Evolutionary conservation across 2,329 filamentous ascomycete species (phyloP).

Genomic region (Venturia asperata): DNA sequence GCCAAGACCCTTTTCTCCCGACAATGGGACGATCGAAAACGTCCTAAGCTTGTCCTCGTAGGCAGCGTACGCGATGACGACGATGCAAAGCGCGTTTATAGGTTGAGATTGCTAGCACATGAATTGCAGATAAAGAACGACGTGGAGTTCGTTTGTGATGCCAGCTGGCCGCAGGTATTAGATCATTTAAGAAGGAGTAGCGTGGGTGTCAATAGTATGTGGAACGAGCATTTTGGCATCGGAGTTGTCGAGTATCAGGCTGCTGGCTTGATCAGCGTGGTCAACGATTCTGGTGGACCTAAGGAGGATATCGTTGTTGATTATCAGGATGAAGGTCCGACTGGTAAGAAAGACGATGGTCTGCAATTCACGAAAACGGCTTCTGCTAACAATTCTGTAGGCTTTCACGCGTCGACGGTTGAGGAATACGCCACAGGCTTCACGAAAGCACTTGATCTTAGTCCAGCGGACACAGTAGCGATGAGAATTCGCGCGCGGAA

Average conservation of each 20-base stretch:
- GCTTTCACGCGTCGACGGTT: slow-evolving; percentile 76
- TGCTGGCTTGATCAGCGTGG: slow-evolving; percentile 84
- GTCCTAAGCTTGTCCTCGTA: slow-evolving; percentile 70
- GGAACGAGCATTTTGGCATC: slow-evolving; percentile 99
- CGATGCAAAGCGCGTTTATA: slow-evolving; percentile 78
- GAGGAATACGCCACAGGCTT: slow-evolving; percentile 77
- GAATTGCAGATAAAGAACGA: slow-evolving; percentile 77
- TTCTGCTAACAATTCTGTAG: slow-evolving; percentile 34
- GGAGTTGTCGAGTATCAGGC: slow-evolving; percentile 98
- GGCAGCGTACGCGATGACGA: slow-evolving; percentile 84
- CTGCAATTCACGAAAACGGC: background rate
- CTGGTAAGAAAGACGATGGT: slow-evolving; percentile 48
- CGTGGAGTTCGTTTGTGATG: slow-evolving; percentile 85
- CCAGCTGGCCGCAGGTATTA: slow-evolving; percentile 79
- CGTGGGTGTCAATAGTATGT: slow-evolving; percentile 95
- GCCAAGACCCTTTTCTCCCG: slow-evolving; percentile 49
- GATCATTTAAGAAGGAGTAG: slow-evolving; percentile 68
- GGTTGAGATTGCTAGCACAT: slow-evolving; percentile 76
- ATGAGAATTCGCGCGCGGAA: slow-evolving; percentile 69
- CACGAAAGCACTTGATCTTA: slow-evolving; percentile 64
- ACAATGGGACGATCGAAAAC: slow-evolving; percentile 21
- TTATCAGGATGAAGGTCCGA: slow-evolving; percentile 63
- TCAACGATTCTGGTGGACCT: slow-evolving; percentile 87
- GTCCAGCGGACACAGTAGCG: slow-evolving; percentile 56
- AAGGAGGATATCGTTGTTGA: slow-evolving; percentile 87